These are phyloP conservation scores for Naematelia encephala DNA, from an alignment of 768 basidiomycete genomes.

Conservation along the genomic window DNA sequence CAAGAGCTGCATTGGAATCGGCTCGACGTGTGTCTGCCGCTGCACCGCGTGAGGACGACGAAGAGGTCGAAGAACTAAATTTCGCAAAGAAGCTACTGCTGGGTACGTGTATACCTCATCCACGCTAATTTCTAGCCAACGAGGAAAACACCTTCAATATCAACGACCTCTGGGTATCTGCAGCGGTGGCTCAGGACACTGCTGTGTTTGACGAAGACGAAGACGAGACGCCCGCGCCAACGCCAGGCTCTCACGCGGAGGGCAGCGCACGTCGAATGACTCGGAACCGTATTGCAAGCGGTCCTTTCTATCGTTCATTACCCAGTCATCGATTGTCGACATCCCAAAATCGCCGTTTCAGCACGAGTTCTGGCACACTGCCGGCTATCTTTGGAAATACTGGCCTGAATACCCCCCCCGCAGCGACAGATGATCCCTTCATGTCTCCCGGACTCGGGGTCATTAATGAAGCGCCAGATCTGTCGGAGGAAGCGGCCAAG, in stretches of 20 bases:
- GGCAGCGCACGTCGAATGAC: conserved; percentile 8
- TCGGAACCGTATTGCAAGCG: conserved; percentile 18
- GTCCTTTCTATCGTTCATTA: conserved; percentile 14
- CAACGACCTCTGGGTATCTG: conserved; percentile 94
- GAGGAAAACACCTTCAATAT: conserved; percentile 92
- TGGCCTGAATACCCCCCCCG: conserved; percentile 73
- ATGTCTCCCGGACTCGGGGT: conserved; percentile 33
- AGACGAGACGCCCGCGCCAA: conserved; percentile 37
- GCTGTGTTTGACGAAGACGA: conserved; percentile 58
- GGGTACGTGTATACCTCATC: conserved; percentile 40
- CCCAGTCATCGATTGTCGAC: conserved; percentile 33
- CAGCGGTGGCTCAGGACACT: conserved; percentile 87
- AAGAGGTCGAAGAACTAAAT: conserved; percentile 58
- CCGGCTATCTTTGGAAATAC: conserved; percentile 80
- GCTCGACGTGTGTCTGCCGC: conserved; percentile 39
- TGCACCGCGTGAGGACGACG: conserved; percentile 30
- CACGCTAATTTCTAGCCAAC: conserved; percentile 59
- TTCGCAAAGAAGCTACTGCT: conserved; percentile 83
- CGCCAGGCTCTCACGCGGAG: conserved; percentile 18
- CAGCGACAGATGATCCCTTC: conserved; percentile 50
- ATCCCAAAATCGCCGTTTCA: conserved; percentile 39
- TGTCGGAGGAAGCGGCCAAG: conserved; percentile 54
- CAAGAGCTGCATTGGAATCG: conserved; percentile 42
- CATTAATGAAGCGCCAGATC: conserved; percentile 32
- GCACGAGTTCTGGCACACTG: conserved; percentile 50